phyloP scores from a whole-genome alignment of 768 basidiomycete species.

The Collybia mongolica region DNA sequence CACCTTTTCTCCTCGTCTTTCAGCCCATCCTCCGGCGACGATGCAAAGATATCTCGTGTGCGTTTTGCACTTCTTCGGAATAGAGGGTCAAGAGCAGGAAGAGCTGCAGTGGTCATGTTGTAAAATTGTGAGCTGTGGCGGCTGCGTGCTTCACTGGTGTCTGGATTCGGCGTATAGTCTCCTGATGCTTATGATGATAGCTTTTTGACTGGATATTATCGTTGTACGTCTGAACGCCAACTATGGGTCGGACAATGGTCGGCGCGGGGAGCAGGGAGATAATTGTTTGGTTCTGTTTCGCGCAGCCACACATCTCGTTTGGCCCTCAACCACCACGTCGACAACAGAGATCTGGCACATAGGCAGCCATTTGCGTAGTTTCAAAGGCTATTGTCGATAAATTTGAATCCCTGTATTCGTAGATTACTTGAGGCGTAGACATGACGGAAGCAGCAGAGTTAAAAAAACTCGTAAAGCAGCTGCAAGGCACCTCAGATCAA shows the following conservation, averaged over 20 bases:
- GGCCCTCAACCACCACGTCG: constrained; percentile 15
- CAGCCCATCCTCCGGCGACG: constrained; percentile 57
- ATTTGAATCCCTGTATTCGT: constrained; percentile 27
- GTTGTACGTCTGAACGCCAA: background rate
- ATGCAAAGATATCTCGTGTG: constrained; percentile 68
- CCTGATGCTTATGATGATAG: background rate
- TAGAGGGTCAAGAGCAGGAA: constrained; percentile 68
- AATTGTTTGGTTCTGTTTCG: constrained; percentile 22
- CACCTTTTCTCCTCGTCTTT: constrained; percentile 75
- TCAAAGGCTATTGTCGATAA: constrained; percentile 19
- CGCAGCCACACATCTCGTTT: constrained; percentile 8
- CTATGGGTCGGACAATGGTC: constrained; percentile 1
- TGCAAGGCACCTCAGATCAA: constrained; percentile 59
- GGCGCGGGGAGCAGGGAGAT: constrained; percentile 10
- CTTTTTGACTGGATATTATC: background rate
- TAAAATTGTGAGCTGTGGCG: background rate
- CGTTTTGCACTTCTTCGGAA: constrained; percentile 66
- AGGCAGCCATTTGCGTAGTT: constrained; percentile 14
- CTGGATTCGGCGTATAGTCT: background rate
- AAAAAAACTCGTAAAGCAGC: constrained; percentile 78
- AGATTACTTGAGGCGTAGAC: constrained; percentile 31
- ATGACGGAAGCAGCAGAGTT: constrained; percentile 62
- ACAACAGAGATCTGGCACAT: constrained; percentile 12
- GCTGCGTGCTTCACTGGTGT: too few relatives aligned
- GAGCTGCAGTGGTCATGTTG: constrained; percentile 42